Conservation (phyloP, 2,329 filamentous ascomycete species). For the Fusarium sacchari region DNA sequence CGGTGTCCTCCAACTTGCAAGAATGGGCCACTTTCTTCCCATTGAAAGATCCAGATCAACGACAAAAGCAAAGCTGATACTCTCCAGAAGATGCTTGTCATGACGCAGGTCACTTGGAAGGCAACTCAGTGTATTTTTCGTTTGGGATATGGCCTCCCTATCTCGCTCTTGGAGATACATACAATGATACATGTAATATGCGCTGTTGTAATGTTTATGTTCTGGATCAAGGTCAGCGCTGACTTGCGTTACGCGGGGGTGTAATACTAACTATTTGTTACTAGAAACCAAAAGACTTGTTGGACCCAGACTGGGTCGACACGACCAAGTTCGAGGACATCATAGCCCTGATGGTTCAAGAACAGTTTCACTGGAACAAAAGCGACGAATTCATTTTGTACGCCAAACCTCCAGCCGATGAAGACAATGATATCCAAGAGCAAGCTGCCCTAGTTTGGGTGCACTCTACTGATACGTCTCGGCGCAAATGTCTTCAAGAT, state of each 20-base stretch:
- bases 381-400: neutral
- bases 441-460: neutral
- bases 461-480: neutral
- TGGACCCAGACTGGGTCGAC: neutral
- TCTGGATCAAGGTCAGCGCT: neutral
- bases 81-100: neutral
- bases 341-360: neutral
- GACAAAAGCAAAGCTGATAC: neutral
- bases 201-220: neutral
- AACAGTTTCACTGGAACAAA: neutral
- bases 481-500: neutral
- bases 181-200: neutral
- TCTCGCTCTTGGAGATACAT: neutral
- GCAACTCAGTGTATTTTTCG: neutral
- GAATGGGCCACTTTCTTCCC: neutral
- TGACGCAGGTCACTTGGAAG: neutral
- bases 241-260: fast-evolving
- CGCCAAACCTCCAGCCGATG: neutral
- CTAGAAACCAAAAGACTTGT: neutral
- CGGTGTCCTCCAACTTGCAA: neutral
- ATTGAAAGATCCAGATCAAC: neutral
- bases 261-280: neutral
- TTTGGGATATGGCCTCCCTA: neutral
- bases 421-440: neutral
- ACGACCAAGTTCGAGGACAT: neutral